phyloP scores from a whole-genome alignment of 352 stramenopile species.

The Globisporangium heterothallicum region DNA sequence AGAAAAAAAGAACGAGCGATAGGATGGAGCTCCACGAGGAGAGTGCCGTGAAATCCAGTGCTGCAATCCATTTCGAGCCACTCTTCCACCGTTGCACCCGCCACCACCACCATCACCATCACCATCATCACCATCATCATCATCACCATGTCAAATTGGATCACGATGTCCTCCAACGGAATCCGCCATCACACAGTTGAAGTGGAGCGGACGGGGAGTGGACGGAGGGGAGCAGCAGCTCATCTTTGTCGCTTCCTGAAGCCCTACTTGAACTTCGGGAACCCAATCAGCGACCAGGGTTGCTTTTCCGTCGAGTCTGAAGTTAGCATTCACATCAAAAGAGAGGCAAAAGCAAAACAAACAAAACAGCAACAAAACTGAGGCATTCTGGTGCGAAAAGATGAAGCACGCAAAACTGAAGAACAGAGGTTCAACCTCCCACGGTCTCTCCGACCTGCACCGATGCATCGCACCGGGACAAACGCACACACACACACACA shows the following conservation, averaged over 20 bases:
- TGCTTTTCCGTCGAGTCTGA: background rate
- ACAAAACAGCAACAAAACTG: background rate
- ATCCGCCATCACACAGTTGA: no score
- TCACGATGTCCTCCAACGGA: no score
- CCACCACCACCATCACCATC: background rate
- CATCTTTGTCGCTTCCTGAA: background rate
- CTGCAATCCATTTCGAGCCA: background rate
- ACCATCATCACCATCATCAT: background rate
- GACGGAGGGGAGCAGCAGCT: background rate
- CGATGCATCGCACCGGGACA: background rate
- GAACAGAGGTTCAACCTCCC: background rate
- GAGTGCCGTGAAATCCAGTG: background rate
- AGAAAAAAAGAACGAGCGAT: background rate
- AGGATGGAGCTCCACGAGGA: no score
- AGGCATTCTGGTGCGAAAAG: slow-evolving; percentile 3
- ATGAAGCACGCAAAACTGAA: slow-evolving; percentile 2
- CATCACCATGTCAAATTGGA: background rate
- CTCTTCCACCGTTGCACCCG: no score
- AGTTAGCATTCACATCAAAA: no score
- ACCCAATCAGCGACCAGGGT: background rate
- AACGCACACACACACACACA: background rate
- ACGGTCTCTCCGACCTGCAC: background rate
- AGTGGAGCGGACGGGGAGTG: no score
- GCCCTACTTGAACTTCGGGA: background rate
- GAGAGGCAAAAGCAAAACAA: no score